A percentile compares a stretch with the other conserved stretches of the same genome.
Conservation (phyloP, 805 yeast genomes). For the Metschnikowia santaceciliae region DNA sequence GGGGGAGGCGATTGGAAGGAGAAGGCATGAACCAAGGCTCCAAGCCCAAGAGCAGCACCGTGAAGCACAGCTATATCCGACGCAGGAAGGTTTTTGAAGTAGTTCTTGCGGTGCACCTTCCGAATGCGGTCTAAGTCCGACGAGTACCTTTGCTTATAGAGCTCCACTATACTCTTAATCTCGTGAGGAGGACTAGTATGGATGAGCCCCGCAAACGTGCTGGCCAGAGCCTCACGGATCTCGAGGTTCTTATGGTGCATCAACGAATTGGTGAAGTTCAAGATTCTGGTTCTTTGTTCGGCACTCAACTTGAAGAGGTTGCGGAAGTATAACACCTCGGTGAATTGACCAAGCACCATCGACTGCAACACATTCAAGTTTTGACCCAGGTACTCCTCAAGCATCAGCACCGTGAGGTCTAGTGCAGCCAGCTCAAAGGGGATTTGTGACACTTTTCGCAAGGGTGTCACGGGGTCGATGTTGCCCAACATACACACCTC, state of each 20-base stretch:
- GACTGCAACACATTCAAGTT: conserved; percentile 47
- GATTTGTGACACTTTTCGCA: conserved; percentile 42
- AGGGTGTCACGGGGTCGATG: conserved; percentile 49
- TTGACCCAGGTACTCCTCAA: conserved; percentile 34
- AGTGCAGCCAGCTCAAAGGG: conserved; percentile 24
- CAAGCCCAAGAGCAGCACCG: conserved; percentile 84
- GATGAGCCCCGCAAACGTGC: conserved; percentile 74
- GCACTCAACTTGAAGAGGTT: conserved; percentile 54
- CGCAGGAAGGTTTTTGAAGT: conserved; percentile 31
- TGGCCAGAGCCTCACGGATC: conserved; percentile 69
- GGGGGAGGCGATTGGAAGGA: conserved; percentile 93
- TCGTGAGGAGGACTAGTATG: conserved; percentile 55
- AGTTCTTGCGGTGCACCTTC: conserved; percentile 35
- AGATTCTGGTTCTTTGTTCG: conserved; percentile 46
- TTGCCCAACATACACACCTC: conserved; percentile 76
- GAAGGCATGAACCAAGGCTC: conserved; percentile 84
- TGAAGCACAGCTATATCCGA: conserved; percentile 54
- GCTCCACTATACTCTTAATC: conserved; percentile 38
- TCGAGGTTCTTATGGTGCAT: conserved; percentile 64
- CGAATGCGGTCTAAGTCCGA: conserved; percentile 39
- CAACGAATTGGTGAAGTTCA: conserved; percentile 49
- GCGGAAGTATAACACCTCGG: conserved; percentile 67
- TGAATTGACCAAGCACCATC: conserved; percentile 60
- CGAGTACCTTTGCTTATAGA: conserved; percentile 31
- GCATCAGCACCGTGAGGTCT: conserved; percentile 30